Evolutionary conservation across 1,139 yeast species (phyloP), one percentile per base, ranked within the genome.

Genomic region (Scheffersomyces titani): DNA sequence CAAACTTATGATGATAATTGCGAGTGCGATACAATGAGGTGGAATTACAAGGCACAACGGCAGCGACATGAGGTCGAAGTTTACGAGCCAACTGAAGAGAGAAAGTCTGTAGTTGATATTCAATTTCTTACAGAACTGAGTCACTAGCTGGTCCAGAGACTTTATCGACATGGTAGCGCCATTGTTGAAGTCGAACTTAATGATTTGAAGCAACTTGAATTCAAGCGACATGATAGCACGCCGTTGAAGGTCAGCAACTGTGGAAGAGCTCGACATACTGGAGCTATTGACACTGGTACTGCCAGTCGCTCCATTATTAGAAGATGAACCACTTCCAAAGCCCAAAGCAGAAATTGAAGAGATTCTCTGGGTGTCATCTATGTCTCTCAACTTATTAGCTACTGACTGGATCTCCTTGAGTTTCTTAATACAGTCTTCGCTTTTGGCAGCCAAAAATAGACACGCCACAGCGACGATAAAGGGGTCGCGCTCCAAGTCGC

Each of bases 401-500:
- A 75, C 76, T 2, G 65, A 55, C 51, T 89, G 82, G 13, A 84
- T 77, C 54, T 90, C 94, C 58, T 86, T 78, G 19, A 89, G 73
- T 65, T 90, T 89, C 71, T 93, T 93, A 48, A 93, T 88, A 49
- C 97, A 92, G 68, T 93, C 98, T 67, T 92, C 97, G 63, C 88
- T 86, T 70, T 94, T 93, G 50, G 89, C 80, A 3, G 98, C 91
- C 45, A 92, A 80, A 59, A 92, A 84, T n/a, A 94, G 68, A 58
- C 96, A 84, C 5, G 97, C 84, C 5, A 89, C 73, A 0, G 91
- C 92, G 21, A 89, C 83, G 50, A 88, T 88, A 64, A 65, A 75
- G 6, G 82, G 81, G 60, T 77, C 81, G 51, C 68, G 70, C 49
- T 75, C 80, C 61, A 66, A 63, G 52, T 71, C 74, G 49, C 61